Conservation (phyloP, 176 grass and related monocot species). For the Zoysia pacifica region DNA sequence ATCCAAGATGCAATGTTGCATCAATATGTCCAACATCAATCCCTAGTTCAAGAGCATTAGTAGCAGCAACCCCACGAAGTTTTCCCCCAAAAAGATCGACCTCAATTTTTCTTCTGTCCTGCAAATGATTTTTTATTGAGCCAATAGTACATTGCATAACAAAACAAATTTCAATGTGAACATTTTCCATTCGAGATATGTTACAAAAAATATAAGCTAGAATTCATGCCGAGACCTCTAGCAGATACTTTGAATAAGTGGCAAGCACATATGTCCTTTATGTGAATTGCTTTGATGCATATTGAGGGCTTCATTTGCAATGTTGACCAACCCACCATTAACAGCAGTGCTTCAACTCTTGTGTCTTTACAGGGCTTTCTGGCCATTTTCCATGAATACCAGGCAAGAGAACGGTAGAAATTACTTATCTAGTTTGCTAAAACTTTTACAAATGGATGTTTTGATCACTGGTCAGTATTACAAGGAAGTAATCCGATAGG, state of each 20-base stretch:
- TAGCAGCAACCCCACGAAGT: constrained; percentile 79
- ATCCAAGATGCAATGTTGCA: constrained; percentile 98
- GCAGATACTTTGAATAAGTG: background rate
- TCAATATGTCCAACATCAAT: constrained; percentile 94
- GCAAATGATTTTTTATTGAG: constrained; percentile 28
- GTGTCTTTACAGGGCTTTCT: background rate
- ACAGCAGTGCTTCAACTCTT: background rate
- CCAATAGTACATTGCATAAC: constrained; percentile 15
- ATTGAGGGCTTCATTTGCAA: background rate
- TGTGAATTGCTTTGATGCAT: background rate
- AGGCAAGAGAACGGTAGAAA: background rate
- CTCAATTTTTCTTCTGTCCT: constrained; percentile 98
- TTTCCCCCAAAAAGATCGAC: constrained; percentile 78
- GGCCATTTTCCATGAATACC: background rate
- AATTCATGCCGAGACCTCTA: background rate
- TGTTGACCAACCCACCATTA: background rate
- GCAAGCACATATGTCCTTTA: background rate
- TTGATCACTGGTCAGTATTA: background rate
- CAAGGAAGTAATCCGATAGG: background rate
- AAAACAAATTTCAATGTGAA: constrained; percentile 13
- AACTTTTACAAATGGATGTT: background rate
- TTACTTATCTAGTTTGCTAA: background rate
- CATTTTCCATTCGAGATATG: background rate
- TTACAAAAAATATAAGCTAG: background rate
- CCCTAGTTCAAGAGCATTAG: constrained; percentile 97